Evolutionary conservation across 305 asterid genomes (phyloP).

Genomic region (Solanum hybrid): DNA sequence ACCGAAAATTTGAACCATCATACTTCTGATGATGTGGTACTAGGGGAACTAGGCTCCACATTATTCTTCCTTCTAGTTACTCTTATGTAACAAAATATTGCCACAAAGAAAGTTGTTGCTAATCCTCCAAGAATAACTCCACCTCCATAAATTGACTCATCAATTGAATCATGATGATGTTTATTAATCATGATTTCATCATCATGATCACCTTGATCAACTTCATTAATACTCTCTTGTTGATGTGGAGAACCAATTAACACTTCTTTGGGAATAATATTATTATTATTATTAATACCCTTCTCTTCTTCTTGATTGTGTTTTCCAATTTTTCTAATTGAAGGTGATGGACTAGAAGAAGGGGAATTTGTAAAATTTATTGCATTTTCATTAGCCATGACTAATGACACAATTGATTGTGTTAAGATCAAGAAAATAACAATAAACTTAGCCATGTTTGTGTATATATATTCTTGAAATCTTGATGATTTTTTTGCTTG

Average conservation of each 20-base stretch:
- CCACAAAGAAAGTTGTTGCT: slow-evolving; percentile 44
- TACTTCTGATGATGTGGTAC: background rate
- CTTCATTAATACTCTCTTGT: slow-evolving; percentile 2
- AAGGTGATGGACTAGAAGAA: slow-evolving; percentile 2
- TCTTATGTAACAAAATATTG: slow-evolving; percentile 42
- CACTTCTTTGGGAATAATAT: background rate
- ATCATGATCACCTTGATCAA: slow-evolving; percentile 3
- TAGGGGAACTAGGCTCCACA: slow-evolving; percentile 1
- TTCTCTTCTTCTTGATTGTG: slow-evolving; percentile 9
- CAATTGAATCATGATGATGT: slow-evolving; percentile 30
- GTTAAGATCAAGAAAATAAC: slow-evolving; percentile 16
- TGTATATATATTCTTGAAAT: background rate
- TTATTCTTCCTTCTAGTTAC: slow-evolving; percentile 38
- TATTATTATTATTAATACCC: background rate
- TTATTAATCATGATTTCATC: slow-evolving; percentile 9
- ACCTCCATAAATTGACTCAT: slow-evolving; percentile 41
- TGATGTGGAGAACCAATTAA: slow-evolving; percentile 11
- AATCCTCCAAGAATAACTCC: slow-evolving; percentile 49
- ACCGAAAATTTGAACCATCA: background rate
- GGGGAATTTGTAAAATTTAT: background rate
- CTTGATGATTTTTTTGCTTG: background rate
- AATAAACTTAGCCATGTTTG: slow-evolving; percentile 19
- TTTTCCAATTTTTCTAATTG: slow-evolving; percentile 22
- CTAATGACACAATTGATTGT: slow-evolving; percentile 8
- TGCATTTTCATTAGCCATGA: slow-evolving; percentile 10